phyloP scores from a whole-genome alignment of 2,329 filamentous ascomycete genomes.

The Exophiala dermatitidis region DNA sequence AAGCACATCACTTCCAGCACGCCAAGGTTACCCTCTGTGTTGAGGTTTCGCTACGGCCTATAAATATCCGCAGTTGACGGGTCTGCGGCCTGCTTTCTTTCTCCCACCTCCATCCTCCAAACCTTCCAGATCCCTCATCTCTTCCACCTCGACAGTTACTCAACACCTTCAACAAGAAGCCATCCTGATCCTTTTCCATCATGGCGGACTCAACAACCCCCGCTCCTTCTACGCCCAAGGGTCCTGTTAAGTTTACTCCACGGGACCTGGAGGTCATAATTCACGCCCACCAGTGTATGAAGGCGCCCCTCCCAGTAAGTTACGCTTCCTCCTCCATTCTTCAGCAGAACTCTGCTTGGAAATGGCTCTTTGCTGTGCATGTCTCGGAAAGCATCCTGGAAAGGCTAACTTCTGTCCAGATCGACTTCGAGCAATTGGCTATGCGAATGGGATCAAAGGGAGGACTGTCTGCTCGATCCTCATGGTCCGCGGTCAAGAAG shows the following conservation, averaged over 20 bases:
- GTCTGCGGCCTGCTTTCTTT: too few species aligned
- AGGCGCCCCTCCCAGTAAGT: too few species aligned
- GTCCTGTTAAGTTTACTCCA: constrained; percentile 13
- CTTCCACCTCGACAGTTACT: too few species aligned
- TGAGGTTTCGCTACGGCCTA: too few species aligned
- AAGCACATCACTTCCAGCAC: background rate
- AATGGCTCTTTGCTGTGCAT: too few species aligned
- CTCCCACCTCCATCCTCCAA: too few species aligned
- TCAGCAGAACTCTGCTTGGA: too few species aligned
- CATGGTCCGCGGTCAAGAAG: constrained; percentile 34
- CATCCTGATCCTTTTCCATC: background rate
- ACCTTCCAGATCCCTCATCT: too few species aligned
- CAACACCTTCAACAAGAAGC: too few species aligned
- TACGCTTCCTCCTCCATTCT: too few species aligned
- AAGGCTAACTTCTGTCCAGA: constrained; percentile 11
- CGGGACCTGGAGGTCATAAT: constrained; percentile 27
- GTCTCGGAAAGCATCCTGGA: too few species aligned
- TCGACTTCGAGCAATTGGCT: constrained; percentile 36
- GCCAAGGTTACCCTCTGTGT: background rate
- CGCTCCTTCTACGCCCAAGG: background rate
- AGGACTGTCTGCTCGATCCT: constrained; percentile 31
- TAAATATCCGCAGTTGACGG: too few species aligned
- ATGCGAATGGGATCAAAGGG: constrained; percentile 34
- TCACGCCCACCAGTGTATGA: constrained; percentile 11
- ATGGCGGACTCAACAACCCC: constrained; percentile 7